A percentile compares a stretch with the other conserved stretches of the same genome.
Conservation (phyloP, 306 rosid genomes). For the Cucurbita ficifolia region DNA sequence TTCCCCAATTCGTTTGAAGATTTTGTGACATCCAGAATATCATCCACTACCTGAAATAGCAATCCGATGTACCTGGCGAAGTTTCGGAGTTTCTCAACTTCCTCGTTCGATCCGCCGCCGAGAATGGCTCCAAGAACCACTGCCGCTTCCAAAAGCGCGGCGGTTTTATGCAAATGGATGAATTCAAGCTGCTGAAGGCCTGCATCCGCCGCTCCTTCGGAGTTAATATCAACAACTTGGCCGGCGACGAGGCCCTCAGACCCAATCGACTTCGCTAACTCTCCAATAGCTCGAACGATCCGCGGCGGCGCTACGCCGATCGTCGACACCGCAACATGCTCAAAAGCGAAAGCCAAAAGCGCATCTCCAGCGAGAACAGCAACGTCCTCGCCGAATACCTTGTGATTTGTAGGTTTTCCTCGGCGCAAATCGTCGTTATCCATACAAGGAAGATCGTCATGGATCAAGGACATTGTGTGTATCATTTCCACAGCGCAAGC, state of each 20-base stretch:
- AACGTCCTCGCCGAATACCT: background rate
- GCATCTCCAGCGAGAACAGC: constrained; percentile 2
- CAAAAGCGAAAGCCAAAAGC: background rate
- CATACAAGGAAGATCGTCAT: constrained; percentile 2
- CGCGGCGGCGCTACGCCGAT: background rate
- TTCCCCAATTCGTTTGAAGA: constrained; percentile 1
- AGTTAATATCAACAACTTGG: background rate
- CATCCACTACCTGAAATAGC: background rate
- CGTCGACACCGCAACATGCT: background rate
- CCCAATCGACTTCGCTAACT: background rate
- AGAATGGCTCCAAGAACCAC: background rate
- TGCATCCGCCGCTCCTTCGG: background rate
- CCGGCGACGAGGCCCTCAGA: background rate
- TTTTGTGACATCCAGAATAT: background rate
- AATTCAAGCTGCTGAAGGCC: background rate
- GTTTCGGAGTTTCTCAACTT: background rate
- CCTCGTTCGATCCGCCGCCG: background rate
- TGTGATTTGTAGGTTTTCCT: background rate
- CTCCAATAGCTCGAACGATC: background rate
- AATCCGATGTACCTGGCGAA: background rate
- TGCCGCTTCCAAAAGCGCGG: background rate
- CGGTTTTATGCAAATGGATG: constrained; percentile 2
- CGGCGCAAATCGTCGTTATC: background rate
- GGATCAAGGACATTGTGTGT: background rate
- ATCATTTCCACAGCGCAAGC: background rate